Percentiles rank a stretch among this genome's conserved stretches.
phyloP scores from a whole-genome alignment of 306 rosid species.

The Sechiopsis laciniata region DNA sequence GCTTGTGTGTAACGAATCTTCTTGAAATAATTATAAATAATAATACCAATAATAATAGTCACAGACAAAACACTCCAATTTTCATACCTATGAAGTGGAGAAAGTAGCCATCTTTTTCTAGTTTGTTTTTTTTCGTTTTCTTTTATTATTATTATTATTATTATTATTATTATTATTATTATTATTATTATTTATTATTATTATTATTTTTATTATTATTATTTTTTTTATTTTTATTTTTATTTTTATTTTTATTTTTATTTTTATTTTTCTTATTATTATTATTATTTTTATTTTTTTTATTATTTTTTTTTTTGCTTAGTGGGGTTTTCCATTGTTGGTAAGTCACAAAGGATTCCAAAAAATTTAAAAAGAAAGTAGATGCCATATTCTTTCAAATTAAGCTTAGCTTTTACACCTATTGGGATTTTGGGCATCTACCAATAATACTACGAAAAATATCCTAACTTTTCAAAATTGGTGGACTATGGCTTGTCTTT shows the following conservation, averaged over 20 bases:
- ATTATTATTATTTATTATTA: too few relatives aligned
- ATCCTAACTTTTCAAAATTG: neutral
- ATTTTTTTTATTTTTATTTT: too few relatives aligned
- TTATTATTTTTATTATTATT: too few relatives aligned
- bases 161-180: too few relatives aligned
- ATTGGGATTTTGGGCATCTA: conserved; percentile 57
- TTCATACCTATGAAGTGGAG: conserved; percentile 39
- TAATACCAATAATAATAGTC: neutral
- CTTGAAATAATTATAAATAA: conserved; percentile 10
- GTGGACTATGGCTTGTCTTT: too few relatives aligned
- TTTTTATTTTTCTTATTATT: too few relatives aligned
- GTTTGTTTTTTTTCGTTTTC: conserved; percentile 28
- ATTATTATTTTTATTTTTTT: too few relatives aligned
- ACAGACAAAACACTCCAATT: conserved; percentile 25
- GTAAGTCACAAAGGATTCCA: conserved; percentile 62
- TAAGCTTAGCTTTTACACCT: conserved; percentile 43
- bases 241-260: too few relatives aligned
- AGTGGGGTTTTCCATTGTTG: conserved; percentile 70
- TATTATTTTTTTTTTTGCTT: conserved; percentile 24
- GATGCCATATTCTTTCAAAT: conserved; percentile 45
- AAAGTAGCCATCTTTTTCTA: conserved; percentile 37
- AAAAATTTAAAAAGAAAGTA: conserved; percentile 36
- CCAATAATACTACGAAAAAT: conserved; percentile 26
- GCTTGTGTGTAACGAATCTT: conserved; percentile 65
- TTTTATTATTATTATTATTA: too few relatives aligned